phyloP scores from a whole-genome alignment of 176 grass and related monocot species.

The bread wheat (Triticum aestivum) region IWGSC_CS_RefSeq_v2.1 NC_057809.1:29651073-29651572 shows the following conservation, averaged over 20 bases:
- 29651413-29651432: background rate
- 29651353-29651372: background rate
- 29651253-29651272: too few species aligned
- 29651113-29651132: too few species aligned
- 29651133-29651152: too few species aligned
- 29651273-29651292: background rate
- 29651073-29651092: too few species aligned
- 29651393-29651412: background rate
- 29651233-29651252: too few species aligned
- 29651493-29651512: background rate
- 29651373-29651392: background rate
- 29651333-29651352: background rate
- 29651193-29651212: too few species aligned
- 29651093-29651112: too few species aligned
- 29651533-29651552: background rate
- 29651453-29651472: background rate
- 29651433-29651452: background rate
- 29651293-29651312: slow-evolving; percentile 17
- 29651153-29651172: too few species aligned
- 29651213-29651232: too few species aligned
- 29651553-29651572: background rate
- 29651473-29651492: background rate
- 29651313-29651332: background rate
- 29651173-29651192: too few species aligned
- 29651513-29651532: background rate